Percentiles rank a stretch among this genome's conserved stretches.
phyloP scores from a whole-genome alignment of 116 monocot genomes.

The Cymodocea nodosa region DNA sequence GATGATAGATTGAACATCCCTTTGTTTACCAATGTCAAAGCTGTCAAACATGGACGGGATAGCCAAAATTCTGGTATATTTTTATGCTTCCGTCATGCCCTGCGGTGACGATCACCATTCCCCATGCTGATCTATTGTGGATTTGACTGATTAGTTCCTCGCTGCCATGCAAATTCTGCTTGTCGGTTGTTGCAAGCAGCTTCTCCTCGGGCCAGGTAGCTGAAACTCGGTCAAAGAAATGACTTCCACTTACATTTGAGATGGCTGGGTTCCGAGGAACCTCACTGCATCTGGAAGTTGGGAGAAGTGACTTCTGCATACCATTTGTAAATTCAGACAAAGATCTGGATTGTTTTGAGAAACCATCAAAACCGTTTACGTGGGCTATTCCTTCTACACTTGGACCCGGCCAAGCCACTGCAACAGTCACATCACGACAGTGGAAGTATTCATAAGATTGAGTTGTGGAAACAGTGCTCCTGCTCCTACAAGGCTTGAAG shows the following conservation, averaged over 20 bases:
- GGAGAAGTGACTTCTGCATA: constrained; percentile 8
- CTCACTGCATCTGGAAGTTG: constrained; percentile 9
- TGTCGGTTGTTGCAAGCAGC: constrained; percentile 11
- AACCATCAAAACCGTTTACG: constrained; percentile 5
- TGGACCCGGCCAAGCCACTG: constrained; percentile 58
- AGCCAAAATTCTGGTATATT: constrained; percentile 46
- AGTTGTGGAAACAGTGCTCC: constrained; percentile 23
- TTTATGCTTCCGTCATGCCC: constrained; percentile 37
- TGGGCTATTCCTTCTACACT: constrained; percentile 2
- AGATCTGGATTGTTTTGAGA: constrained; percentile 3
- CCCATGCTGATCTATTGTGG: constrained; percentile 38
- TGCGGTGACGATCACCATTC: constrained; percentile 44
- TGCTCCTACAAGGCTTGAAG: constrained; percentile 33
- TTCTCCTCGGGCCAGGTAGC: constrained; percentile 41
- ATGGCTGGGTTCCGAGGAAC: not conserved
- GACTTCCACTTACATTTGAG: constrained; percentile 6
- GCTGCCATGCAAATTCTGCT: constrained; percentile 16
- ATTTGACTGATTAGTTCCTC: constrained; percentile 10
- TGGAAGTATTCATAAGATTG: constrained; percentile 78
- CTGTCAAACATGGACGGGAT: constrained; percentile 22
- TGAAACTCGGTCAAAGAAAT: constrained; percentile 17
- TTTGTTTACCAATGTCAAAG: not conserved
- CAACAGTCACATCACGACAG: constrained; percentile 64
- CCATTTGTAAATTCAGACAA: constrained; percentile 1
- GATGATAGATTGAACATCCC: not conserved